phyloP scores from a whole-genome alignment of 2,329 filamentous ascomycete species.

The Clonostachys byssicola region DNA sequence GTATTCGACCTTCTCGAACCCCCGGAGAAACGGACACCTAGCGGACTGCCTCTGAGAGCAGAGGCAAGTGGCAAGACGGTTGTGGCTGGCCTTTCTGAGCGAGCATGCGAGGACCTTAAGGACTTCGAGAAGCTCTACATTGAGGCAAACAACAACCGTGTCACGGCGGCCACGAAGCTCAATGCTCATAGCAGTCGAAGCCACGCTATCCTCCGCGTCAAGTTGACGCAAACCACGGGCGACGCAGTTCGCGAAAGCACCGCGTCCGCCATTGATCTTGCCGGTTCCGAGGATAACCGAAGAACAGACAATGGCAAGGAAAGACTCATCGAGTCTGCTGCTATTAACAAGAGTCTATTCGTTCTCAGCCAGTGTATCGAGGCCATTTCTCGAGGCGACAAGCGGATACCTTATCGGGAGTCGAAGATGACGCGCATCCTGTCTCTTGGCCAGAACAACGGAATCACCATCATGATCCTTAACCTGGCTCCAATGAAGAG shows the following conservation, averaged over 20 bases:
- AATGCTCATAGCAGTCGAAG: slow-evolving; percentile 88
- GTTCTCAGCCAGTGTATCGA: slow-evolving; percentile 94
- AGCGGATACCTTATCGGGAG: slow-evolving; percentile 86
- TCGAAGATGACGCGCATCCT: slow-evolving; percentile 97
- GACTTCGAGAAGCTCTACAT: slow-evolving; percentile 91
- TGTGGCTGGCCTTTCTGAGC: slow-evolving; percentile 81
- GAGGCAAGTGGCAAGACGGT: slow-evolving; percentile 85
- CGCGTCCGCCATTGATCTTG: slow-evolving; percentile 89
- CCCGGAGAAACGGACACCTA: slow-evolving; percentile 77
- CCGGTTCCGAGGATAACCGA: slow-evolving; percentile 92
- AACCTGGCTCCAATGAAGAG: slow-evolving; percentile 89
- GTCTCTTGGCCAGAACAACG: slow-evolving; percentile 89
- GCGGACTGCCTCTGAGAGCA: slow-evolving; percentile 76
- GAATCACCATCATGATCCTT: slow-evolving; percentile 93
- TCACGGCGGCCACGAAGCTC: slow-evolving; percentile 86
- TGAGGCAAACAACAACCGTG: slow-evolving; percentile 85
- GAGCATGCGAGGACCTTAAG: slow-evolving; percentile 76
- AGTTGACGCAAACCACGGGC: slow-evolving; percentile 72
- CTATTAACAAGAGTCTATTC: slow-evolving; percentile 96
- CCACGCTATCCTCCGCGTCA: slow-evolving; percentile 88
- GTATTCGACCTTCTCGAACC: slow-evolving; percentile 88
- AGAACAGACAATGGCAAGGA: slow-evolving; percentile 92
- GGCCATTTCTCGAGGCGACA: slow-evolving; percentile 73
- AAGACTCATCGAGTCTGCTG: slow-evolving; percentile 87
- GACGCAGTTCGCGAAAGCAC: slow-evolving; percentile 71